A percentile compares a stretch with the other conserved stretches of the same genome.
Evolutionary conservation across 1,284 basidiomycete genomes (phyloP).

Genomic region (Athelia sp.): DNA sequence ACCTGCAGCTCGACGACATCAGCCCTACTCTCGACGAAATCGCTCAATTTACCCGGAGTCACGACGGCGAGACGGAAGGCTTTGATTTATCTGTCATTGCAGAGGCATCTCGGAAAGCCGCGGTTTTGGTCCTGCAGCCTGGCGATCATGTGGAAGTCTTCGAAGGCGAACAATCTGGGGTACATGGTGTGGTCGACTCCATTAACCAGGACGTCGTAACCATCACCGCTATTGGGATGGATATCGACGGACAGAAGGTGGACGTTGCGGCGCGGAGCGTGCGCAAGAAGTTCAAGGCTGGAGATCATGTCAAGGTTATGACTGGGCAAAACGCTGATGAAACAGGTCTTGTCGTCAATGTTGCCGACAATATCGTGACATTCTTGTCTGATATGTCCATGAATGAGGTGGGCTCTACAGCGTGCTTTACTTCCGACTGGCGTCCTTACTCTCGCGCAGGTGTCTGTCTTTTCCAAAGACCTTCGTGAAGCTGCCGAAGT

Average conservation of each 20-base stretch:
- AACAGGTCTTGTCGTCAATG: slow-evolving; percentile 93
- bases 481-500: slow-evolving; percentile 96
- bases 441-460: slow-evolving; percentile 36
- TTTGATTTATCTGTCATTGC: slow-evolving; percentile 84
- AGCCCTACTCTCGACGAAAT: slow-evolving; percentile 97
- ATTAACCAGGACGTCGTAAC: slow-evolving; percentile 87
- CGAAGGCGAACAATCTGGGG: slow-evolving; percentile 93
- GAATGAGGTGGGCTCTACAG: slow-evolving; percentile 63
- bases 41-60: slow-evolving; percentile 77
- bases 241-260: slow-evolving; percentile 79
- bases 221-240: slow-evolving; percentile 76
- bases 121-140: slow-evolving; percentile 88
- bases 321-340: slow-evolving; percentile 92
- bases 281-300: slow-evolving; percentile 92
- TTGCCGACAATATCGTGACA: slow-evolving; percentile 88
- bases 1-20: slow-evolving; percentile 83
- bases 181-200: slow-evolving; percentile 89
- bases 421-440: slow-evolving; percentile 1
- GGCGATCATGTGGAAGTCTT: slow-evolving; percentile 98
- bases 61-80: slow-evolving; percentile 62
- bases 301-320: slow-evolving; percentile 99
- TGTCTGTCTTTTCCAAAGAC: slow-evolving; percentile 97
- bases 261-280: slow-evolving; percentile 89
- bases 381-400: slow-evolving; percentile 97
- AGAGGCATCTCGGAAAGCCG: slow-evolving; percentile 82